Evolutionary conservation across 2,329 filamentous ascomycete genomes (phyloP).

Genomic region (Sporothrix dimorphospora): DNA sequence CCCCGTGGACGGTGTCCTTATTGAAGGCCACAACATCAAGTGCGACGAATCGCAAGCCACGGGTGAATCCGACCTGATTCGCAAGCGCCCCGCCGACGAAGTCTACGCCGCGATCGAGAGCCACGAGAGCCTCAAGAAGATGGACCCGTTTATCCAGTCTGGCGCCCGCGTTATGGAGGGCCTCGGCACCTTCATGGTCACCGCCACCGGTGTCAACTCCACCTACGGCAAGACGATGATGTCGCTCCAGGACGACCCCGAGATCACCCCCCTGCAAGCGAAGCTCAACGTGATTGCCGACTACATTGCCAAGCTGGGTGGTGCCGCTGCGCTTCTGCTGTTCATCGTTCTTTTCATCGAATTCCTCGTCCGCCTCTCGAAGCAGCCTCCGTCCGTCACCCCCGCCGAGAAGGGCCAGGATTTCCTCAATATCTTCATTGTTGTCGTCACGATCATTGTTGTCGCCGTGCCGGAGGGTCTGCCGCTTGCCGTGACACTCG

Average conservation of each 20-base stretch:
- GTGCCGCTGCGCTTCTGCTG: constrained; percentile 74
- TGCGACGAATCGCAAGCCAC: constrained; percentile 79
- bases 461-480: constrained; percentile 79
- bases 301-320: constrained; percentile 77
- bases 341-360: constrained; percentile 87
- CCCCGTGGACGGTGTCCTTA: constrained; percentile 73
- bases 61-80: constrained; percentile 77
- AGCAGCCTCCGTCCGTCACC: constrained; percentile 50
- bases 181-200: constrained; percentile 73
- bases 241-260: constrained; percentile 71
- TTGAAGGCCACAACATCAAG: constrained; percentile 73
- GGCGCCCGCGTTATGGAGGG: constrained; percentile 78
- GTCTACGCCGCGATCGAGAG: constrained; percentile 71
- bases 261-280: constrained; percentile 75
- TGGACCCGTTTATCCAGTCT: constrained; percentile 85
- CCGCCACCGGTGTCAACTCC: constrained; percentile 72
- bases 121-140: constrained; percentile 67
- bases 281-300: constrained; percentile 76
- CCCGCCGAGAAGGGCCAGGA: constrained; percentile 77
- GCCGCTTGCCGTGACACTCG: constrained; percentile 76
- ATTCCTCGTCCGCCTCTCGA: constrained; percentile 71
- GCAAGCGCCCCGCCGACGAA: constrained; percentile 68
- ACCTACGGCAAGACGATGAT: constrained; percentile 77
- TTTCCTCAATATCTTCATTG: constrained; percentile 76
- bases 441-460: constrained; percentile 78